phyloP scores from a whole-genome alignment of 345 rosid species.

The Microcos paniculata region DNA sequence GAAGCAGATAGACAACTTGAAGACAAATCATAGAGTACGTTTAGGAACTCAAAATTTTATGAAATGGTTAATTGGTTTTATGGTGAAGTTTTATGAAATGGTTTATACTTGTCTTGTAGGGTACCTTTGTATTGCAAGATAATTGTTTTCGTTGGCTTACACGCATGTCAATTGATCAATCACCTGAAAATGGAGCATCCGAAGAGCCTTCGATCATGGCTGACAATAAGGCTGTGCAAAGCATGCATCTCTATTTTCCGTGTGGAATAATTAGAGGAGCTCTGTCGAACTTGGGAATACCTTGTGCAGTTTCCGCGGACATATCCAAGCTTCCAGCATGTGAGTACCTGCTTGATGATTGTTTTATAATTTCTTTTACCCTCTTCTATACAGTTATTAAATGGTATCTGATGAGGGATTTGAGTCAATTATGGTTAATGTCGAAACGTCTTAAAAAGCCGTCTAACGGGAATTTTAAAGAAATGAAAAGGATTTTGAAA shows the following conservation, averaged over 20 bases:
- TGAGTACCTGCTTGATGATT: conserved; percentile 36
- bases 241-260: conserved; percentile 90
- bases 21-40: conserved; percentile 89
- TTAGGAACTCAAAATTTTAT: no score
- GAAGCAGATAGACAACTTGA: conserved; percentile 96
- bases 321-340: conserved; percentile 93
- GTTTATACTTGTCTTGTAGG: conserved; percentile 46
- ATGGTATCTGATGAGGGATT: neutral
- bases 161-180: conserved; percentile 62
- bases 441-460: no score
- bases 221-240: conserved; percentile 70
- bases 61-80: neutral
- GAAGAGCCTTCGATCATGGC: conserved; percentile 52
- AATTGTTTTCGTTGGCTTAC: conserved; percentile 87
- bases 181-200: conserved; percentile 42
- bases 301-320: conserved; percentile 96
- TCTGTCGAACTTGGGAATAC: conserved; percentile 93
- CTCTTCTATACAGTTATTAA: neutral
- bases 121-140: conserved; percentile 98
- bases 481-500: no score
- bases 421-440: neutral
- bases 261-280: conserved; percentile 98
- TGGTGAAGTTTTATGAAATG: neutral
- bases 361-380: neutral
- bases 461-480: no score